Conservation (phyloP, 2,329 filamentous ascomycete species). For the Penicillium sp. region DNA sequence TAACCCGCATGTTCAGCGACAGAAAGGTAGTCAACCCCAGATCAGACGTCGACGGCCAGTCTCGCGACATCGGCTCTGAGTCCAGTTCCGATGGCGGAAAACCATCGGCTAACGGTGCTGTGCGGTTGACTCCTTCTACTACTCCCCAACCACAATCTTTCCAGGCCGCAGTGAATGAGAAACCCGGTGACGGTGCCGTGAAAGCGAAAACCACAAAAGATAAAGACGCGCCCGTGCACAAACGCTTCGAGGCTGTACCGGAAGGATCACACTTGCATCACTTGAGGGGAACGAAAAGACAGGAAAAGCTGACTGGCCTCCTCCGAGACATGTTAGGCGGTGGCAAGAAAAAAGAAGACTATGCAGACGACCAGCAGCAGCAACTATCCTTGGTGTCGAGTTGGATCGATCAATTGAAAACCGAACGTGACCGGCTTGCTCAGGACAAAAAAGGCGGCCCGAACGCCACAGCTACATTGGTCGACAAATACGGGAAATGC, state of each 20-base stretch:
- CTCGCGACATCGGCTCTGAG: constrained; percentile 32
- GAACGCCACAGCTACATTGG: constrained; percentile 71
- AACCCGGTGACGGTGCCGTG: constrained; percentile 18
- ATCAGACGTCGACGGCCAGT: constrained; percentile 15
- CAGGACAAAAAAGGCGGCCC: constrained; percentile 73
- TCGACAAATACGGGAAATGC: constrained; percentile 97
- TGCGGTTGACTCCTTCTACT: constrained; percentile 21
- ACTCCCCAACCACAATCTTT: constrained; percentile 25
- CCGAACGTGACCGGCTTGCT: constrained; percentile 72
- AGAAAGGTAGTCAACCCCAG: constrained; percentile 29
- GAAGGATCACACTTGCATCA: constrained; percentile 80
- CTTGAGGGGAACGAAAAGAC: constrained; percentile 81
- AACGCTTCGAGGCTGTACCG: constrained; percentile 56
- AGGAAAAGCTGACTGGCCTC: constrained; percentile 93
- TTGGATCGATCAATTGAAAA: constrained; percentile 91
- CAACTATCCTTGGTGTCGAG: constrained; percentile 89
- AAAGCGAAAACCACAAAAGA: constrained; percentile 33
- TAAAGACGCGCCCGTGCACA: constrained; percentile 30
- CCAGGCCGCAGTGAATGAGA: constrained; percentile 30
- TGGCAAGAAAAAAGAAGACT: constrained; percentile 70
- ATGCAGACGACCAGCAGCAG: constrained; percentile 58
- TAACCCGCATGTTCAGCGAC: constrained; percentile 47
- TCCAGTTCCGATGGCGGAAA: constrained; percentile 36
- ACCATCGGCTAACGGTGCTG: constrained; percentile 27
- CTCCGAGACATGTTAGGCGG: constrained; percentile 77